Base-by-base conservation (phyloP, 306 rosid species). In the Hippophae tibetana region DNA sequence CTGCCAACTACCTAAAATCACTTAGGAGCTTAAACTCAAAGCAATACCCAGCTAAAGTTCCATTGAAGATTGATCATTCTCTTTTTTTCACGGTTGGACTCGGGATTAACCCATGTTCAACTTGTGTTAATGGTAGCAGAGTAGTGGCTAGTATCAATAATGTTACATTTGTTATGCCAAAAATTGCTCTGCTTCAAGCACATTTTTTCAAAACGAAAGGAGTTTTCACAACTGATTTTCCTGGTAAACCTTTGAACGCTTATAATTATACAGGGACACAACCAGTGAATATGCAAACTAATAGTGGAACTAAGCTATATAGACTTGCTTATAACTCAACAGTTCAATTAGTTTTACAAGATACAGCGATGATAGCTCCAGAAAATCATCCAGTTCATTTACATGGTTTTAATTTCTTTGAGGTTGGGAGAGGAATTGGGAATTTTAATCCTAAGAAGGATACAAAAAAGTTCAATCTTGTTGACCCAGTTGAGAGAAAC, bases 351-450 rank as follows among this genome's bases (percentile, higher is more conserved):
- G 93, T 89, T 2, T 73, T 89, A 67, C 97, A 89, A 57, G 97
- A 82, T 53, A 89, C 97, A 5, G 89, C 86, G 62, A 80, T 86
- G 89, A 67, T 89, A 7, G 13, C 93, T 13, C 86, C 89, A 13
- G 97, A 89, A 66, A 89, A 82, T 65, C 97, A 89, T 61, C 97
- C 97, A 5, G 27, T 89, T 68, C 97, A 89, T 74, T 78, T 89
- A 3, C 97, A 89, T 72, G 95, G 97, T 7, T 83, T 79, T 67
- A 89, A 89, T 48, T 86, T 89, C 85, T 86, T 82, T 63, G 97
- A 64, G 26, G 75, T 86, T 64, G 95, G 95, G 6, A 81, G 69
- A 23, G 95, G 97, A 61, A 10, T 70, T 10, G 93, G 97, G 42
- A 86, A 89, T 57, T 89, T 84, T 65, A 74, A 86, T 63, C 52